These are phyloP conservation scores for Aspergillus thermomutatus DNA, from an alignment of 2,329 filamentous ascomycete species.

Conservation along the genomic window DNA sequence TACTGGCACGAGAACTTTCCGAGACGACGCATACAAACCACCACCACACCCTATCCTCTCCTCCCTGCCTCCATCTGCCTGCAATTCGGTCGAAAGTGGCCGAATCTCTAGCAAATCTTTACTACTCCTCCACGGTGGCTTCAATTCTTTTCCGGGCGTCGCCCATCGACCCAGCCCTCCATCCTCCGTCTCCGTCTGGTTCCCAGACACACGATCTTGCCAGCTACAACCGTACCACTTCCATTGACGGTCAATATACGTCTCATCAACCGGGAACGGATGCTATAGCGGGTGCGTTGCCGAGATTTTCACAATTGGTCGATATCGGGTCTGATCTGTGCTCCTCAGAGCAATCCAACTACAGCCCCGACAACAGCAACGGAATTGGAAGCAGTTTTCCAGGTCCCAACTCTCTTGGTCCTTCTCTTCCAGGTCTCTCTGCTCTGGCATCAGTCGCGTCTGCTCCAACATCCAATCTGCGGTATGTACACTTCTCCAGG, in stretches of 20 bases:
- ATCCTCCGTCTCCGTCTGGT: slow-evolving; percentile 46
- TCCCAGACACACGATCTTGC: slow-evolving; percentile 31
- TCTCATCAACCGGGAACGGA: slow-evolving; percentile 45
- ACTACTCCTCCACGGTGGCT: slow-evolving; percentile 58
- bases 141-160: slow-evolving; percentile 58
- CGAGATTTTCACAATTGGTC: slow-evolving; percentile 51
- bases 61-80: slow-evolving; percentile 1
- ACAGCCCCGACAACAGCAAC: slow-evolving; percentile 20
- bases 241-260: slow-evolving; percentile 46
- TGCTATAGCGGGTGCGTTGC: slow-evolving; percentile 47
- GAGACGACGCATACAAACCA: slow-evolving; percentile 1
- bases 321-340: slow-evolving; percentile 30
- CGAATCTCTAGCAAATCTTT: slow-evolving; percentile 33
- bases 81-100: slow-evolving; percentile 31
- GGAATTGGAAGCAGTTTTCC: slow-evolving; percentile 25
- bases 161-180: slow-evolving; percentile 51
- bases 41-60: slow-evolving; percentile 1
- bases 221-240: slow-evolving; percentile 41
- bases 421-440: slow-evolving; percentile 55
- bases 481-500: slow-evolving; percentile 39
- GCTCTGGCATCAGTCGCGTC: slow-evolving; percentile 58
- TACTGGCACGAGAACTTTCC: slow-evolving; percentile 8
- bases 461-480: slow-evolving; percentile 49
- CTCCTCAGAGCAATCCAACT: slow-evolving; percentile 26
- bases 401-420: slow-evolving; percentile 31